A percentile compares a stretch with the other conserved stretches of the same genome.
phyloP scores from a whole-genome alignment of 164 flowering plant genomes.

The Liquidambar formosana region DNA sequence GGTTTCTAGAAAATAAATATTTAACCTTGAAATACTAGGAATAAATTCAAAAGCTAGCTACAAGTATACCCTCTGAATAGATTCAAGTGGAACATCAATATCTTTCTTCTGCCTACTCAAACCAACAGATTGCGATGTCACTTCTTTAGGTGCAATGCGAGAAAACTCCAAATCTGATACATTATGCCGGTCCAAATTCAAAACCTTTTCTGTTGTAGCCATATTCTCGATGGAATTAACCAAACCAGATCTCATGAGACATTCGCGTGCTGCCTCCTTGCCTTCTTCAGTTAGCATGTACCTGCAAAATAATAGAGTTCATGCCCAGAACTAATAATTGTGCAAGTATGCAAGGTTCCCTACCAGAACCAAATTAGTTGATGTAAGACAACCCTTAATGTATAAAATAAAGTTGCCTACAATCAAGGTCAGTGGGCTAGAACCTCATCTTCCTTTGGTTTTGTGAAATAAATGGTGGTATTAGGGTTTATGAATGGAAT shows the following conservation, averaged over 20 bases:
- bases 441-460: too few species aligned
- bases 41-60: background rate
- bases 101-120: slow-evolving; percentile 29
- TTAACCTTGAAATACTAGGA: background rate
- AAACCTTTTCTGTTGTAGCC: slow-evolving; percentile 15
- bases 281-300: slow-evolving; percentile 91
- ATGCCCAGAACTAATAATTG: background rate
- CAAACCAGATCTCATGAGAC: slow-evolving; percentile 74
- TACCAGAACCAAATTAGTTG: too few species aligned
- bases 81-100: slow-evolving; percentile 46
- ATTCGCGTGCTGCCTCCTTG: slow-evolving; percentile 65
- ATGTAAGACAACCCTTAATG: too few species aligned
- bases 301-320: slow-evolving; percentile 38
- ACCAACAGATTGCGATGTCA: slow-evolving; percentile 17
- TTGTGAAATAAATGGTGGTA: too few species aligned
- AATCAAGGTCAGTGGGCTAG: too few species aligned
- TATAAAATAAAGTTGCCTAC: too few species aligned
- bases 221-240: slow-evolving; percentile 31
- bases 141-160: slow-evolving; percentile 24
- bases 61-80: slow-evolving; percentile 52
- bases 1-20: background rate
- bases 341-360: background rate
- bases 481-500: too few species aligned
- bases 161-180: slow-evolving; percentile 23
- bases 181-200: slow-evolving; percentile 16